Evolutionary conservation across 2,329 filamentous ascomycete species (phyloP).

Genomic region (Blastomyces parvus): DNA sequence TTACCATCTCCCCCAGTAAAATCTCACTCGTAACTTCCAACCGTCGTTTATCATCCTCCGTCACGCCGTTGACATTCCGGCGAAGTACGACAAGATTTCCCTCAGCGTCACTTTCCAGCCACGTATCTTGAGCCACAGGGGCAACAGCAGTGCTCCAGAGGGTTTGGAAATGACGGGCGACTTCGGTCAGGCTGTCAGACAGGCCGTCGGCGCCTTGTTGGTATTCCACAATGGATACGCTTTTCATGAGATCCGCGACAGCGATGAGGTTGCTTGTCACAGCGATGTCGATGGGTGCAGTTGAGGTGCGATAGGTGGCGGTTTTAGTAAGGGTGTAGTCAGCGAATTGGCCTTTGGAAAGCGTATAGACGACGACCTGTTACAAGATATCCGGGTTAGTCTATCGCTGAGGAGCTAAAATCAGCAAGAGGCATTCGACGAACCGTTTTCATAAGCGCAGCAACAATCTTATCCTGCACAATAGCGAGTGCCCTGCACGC

Average conservation of each 20-base stretch:
- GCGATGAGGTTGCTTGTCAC: slow-evolving; percentile 67
- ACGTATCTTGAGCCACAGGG: slow-evolving; percentile 61
- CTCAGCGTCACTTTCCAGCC: slow-evolving; percentile 75
- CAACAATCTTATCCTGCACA: slow-evolving; percentile 67
- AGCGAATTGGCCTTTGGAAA: slow-evolving; percentile 31
- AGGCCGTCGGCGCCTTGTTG: slow-evolving; percentile 47
- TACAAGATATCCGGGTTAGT: slow-evolving; percentile 15
- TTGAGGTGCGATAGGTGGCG: slow-evolving; percentile 70
- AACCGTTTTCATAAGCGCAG: slow-evolving; percentile 82
- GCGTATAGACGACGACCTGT: slow-evolving; percentile 50
- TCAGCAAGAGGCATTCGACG: slow-evolving; percentile 18
- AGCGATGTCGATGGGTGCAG: slow-evolving; percentile 71
- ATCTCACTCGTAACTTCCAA: slow-evolving; percentile 72
- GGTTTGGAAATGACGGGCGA: slow-evolving; percentile 70
- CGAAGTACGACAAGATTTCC: slow-evolving; percentile 79
- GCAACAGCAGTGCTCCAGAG: slow-evolving; percentile 73
- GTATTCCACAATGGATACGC: slow-evolving; percentile 68
- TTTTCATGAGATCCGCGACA: slow-evolving; percentile 90
- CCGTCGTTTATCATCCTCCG: slow-evolving; percentile 59
- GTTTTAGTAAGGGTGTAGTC: slow-evolving; percentile 54
- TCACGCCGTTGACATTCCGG: slow-evolving; percentile 62
- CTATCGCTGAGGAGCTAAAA: not conserved
- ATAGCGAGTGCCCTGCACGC: slow-evolving; percentile 71
- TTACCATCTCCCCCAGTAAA: slow-evolving; percentile 85
- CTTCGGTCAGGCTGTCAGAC: slow-evolving; percentile 58